Evolutionary conservation across 2,329 filamentous ascomycete species (phyloP).

Genomic region (Escovopsis sp.): DNA sequence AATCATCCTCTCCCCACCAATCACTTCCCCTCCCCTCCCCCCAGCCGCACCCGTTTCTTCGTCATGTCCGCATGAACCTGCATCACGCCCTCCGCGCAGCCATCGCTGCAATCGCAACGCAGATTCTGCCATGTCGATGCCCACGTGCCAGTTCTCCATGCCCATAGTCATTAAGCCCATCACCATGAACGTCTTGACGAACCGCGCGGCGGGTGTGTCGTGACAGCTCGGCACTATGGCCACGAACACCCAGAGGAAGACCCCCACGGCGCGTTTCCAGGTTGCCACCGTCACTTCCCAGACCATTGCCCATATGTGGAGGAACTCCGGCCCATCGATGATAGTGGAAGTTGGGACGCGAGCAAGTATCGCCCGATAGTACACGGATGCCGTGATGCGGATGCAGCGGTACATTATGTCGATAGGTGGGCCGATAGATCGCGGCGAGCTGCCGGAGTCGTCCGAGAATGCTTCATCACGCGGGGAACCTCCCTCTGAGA

Average conservation of each 20-base stretch:
- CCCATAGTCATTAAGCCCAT: constrained; percentile 29
- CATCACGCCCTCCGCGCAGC: constrained; percentile 17
- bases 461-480: constrained; percentile 1
- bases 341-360: constrained; percentile 27
- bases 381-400: constrained; percentile 31
- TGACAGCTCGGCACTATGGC: constrained; percentile 26
- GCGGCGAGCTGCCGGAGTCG: constrained; percentile 3
- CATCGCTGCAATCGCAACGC: constrained; percentile 27
- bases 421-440: constrained; percentile 1
- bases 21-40: constrained; percentile 7
- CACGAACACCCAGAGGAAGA: constrained; percentile 34
- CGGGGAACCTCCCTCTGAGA: not conserved
- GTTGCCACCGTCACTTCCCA: constrained; percentile 31
- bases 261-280: constrained; percentile 32
- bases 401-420: constrained; percentile 34
- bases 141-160: constrained; percentile 34
- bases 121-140: constrained; percentile 20
- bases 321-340: constrained; percentile 25
- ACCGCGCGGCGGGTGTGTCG: constrained; percentile 24
- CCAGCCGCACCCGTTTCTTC: not conserved
- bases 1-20: constrained; percentile 11
- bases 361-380: constrained; percentile 29
- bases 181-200: constrained; percentile 31
- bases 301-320: constrained; percentile 29
- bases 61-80: not conserved